Conservation (phyloP, 148 eudicot genomes). For the Simmondsia chinensis region DNA sequence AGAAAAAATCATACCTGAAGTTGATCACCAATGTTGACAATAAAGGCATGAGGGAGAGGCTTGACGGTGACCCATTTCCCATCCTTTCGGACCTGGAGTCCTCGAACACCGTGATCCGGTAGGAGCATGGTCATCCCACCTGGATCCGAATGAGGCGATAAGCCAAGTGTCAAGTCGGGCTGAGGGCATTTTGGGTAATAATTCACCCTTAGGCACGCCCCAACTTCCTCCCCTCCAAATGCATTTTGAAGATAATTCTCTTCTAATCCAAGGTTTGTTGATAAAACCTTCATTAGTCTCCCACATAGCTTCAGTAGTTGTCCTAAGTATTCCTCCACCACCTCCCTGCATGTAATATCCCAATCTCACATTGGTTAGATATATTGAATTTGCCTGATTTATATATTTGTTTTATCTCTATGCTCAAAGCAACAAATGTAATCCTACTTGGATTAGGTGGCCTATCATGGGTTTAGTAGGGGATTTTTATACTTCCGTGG, state of each 20-base stretch:
- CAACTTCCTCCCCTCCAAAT: conserved; percentile 69
- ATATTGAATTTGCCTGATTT: no score
- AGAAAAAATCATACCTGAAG: conserved; percentile 43
- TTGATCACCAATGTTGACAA: conserved; percentile 87
- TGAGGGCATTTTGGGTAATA: conserved; percentile 93
- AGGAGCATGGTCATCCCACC: conserved; percentile 83
- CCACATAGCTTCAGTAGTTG: conserved; percentile 56
- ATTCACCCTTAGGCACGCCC: conserved; percentile 65
- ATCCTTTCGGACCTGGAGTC: conserved; percentile 68
- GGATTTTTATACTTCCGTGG: no score
- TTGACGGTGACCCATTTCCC: conserved; percentile 76
- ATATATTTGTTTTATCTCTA: not conserved
- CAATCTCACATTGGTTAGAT: not conserved
- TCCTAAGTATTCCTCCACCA: conserved; percentile 50
- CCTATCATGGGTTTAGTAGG: no score
- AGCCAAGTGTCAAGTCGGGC: conserved; percentile 80
- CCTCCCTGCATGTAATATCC: conserved; percentile 34
- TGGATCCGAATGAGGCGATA: conserved; percentile 88
- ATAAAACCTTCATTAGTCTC: conserved; percentile 48
- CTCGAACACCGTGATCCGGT: conserved; percentile 61
- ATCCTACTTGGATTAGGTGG: no score
- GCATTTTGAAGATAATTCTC: conserved; percentile 55
- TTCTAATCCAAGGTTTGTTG: conserved; percentile 54
- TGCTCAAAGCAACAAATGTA: not conserved
- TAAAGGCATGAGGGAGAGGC: conserved; percentile 72